Conservation (phyloP, 768 basidiomycete species). For the Boletus reticuloceps region DNA sequence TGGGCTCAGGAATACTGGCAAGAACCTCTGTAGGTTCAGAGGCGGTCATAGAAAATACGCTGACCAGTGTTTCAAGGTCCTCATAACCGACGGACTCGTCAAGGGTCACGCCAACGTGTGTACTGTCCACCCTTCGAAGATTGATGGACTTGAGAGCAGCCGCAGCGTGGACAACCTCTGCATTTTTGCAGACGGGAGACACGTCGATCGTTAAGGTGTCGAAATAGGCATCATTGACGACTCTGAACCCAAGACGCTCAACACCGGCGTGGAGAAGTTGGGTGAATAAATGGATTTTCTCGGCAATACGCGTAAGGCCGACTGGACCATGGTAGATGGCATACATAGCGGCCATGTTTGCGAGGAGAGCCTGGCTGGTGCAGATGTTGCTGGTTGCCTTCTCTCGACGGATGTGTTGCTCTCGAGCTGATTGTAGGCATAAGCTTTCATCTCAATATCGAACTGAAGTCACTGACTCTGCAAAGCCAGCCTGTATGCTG, state of each 20-base stretch:
- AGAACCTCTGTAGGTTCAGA: conserved; percentile 47
- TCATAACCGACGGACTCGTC: conserved; percentile 84
- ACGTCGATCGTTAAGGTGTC: conserved; percentile 87
- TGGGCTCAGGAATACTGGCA: conserved; percentile 45
- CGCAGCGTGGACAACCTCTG: conserved; percentile 63
- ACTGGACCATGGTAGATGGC: conserved; percentile 94
- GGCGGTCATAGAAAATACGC: conserved; percentile 73
- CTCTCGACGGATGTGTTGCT: conserved; percentile 96
- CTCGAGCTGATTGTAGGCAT: conserved; percentile 59
- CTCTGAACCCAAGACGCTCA: conserved; percentile 70
- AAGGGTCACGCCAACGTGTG: conserved; percentile 81
- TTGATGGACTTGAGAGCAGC: conserved; percentile 74
- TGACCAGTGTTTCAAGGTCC: conserved; percentile 75
- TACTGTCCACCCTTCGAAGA: conserved; percentile 72
- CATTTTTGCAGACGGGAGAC: conserved; percentile 51
- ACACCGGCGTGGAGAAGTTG: conserved; percentile 68
- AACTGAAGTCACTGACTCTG: conserved; percentile 66
- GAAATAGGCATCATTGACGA: conserved; percentile 76
- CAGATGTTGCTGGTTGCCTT: conserved; percentile 99
- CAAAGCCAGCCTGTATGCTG: conserved; percentile 88
- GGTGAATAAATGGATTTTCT: conserved; percentile 87
- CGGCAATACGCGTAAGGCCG: conserved; percentile 81
- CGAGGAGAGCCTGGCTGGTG: conserved; percentile 94
- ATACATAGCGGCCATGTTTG: conserved; percentile 99
- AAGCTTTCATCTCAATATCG: conserved; percentile 5